Conservation (phyloP, 306 rosid species). For the Fragaria ananassa region DNA sequence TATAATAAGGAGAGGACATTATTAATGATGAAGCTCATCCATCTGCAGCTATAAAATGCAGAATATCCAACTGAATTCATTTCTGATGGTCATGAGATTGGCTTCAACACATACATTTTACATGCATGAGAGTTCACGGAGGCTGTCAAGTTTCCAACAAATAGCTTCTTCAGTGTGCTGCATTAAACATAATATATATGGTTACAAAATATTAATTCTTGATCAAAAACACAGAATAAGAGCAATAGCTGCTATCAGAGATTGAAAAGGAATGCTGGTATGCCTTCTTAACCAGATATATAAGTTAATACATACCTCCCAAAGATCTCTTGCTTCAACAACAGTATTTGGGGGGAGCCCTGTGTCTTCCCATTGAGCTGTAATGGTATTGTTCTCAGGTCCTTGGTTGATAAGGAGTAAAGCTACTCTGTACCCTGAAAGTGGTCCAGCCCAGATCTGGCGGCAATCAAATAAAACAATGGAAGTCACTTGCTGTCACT, state of each 20-base stretch:
- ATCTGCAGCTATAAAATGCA: neutral
- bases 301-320: conserved; percentile 53
- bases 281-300: neutral
- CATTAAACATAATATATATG: conserved; percentile 14
- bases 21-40: neutral
- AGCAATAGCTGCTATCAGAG: neutral
- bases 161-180: conserved; percentile 63
- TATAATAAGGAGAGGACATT: neutral
- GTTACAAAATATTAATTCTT: neutral
- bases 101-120: conserved; percentile 73
- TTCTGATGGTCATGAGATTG: conserved; percentile 24
- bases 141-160: conserved; percentile 57
- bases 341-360: conserved; percentile 58
- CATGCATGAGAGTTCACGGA: conserved; percentile 58
- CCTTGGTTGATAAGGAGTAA: conserved; percentile 68
- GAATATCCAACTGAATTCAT: neutral
- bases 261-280: neutral
- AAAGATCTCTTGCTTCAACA: conserved; percentile 80
- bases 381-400: conserved; percentile 27
- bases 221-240: neutral
- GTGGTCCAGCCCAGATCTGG: conserved; percentile 97
- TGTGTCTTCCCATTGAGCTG: conserved; percentile 83
- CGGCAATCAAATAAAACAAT: neutral
- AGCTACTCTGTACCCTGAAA: conserved; percentile 65
- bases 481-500: neutral